These are phyloP conservation scores for Cerrena zonata DNA, from an alignment of 1,284 basidiomycete genomes.

Conservation along the genomic window DNA sequence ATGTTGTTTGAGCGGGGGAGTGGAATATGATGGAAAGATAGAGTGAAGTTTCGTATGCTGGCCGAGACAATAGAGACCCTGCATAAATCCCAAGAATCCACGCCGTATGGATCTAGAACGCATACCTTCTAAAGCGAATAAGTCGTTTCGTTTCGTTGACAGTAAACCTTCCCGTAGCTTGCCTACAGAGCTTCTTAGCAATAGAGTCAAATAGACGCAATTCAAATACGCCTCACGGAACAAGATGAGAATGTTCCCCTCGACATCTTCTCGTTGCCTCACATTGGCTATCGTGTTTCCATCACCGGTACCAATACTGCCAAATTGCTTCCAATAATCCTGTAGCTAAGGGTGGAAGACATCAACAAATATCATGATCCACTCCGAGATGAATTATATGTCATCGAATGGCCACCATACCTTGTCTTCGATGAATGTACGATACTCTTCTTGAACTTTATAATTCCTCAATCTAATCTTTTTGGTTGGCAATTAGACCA, in stretches of 20 bases:
- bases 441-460: conserved; percentile 58
- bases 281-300: conserved; percentile 25
- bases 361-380: neutral
- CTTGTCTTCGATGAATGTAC: conserved; percentile 56
- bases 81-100: no score
- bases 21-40: conserved; percentile 56
- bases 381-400: no score
- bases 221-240: conserved; percentile 45
- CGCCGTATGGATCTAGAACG: neutral
- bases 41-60: conserved; percentile 70
- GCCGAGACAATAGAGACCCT: neutral
- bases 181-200: conserved; percentile 34
- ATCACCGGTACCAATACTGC: no score
- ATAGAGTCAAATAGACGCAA: conserved; percentile 1
- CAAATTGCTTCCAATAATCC: conserved; percentile 36
- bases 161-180: conserved; percentile 66
- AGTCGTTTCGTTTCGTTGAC: conserved; percentile 50
- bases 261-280: conserved; percentile 42
- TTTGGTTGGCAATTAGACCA: conserved; percentile 28
- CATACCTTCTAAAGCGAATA: conserved; percentile 60
- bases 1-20: conserved; percentile 49
- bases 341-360: conserved; percentile 35
- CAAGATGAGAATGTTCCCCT: conserved; percentile 62
- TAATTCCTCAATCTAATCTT: conserved; percentile 49
- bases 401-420: no score